phyloP scores from a whole-genome alignment of 1,284 basidiomycete species.

The Ceratobasidium sp. region DNA sequence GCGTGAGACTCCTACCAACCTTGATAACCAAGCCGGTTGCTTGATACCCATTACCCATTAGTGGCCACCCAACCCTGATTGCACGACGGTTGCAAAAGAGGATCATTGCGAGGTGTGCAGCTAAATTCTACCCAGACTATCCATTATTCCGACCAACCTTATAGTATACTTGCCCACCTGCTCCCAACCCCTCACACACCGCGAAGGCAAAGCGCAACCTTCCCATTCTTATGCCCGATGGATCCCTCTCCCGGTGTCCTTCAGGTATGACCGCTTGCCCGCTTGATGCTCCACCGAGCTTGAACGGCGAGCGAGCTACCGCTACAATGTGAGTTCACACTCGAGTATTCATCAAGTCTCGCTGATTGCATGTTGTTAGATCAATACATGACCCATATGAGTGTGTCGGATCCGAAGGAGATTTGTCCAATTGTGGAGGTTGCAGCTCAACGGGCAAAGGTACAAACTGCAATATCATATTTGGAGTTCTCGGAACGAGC shows the following conservation, averaged over 20 bases:
- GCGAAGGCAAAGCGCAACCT: conserved; percentile 21
- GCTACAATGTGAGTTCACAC: conserved; percentile 25
- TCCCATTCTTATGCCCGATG: conserved; percentile 28
- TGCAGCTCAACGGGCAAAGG: conserved; percentile 29
- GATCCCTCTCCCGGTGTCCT: conserved; percentile 18
- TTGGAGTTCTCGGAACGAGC: conserved; percentile 34
- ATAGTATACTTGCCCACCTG: conserved; percentile 13
- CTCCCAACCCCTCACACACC: conserved; percentile 21
- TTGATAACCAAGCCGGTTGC: no score
- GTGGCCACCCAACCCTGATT: no score
- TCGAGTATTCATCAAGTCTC: background rate
- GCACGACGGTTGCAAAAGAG: background rate
- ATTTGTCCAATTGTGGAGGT: no score
- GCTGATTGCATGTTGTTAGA: background rate
- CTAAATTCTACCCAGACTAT: background rate
- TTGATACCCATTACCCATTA: no score
- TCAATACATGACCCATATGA: conserved; percentile 39
- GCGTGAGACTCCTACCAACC: no score
- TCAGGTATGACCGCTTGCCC: conserved; percentile 36
- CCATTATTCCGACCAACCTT: background rate
- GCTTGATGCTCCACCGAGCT: conserved; percentile 12
- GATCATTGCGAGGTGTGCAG: background rate
- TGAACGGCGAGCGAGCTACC: conserved; percentile 25
- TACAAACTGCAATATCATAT: background rate
- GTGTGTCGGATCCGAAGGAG: conserved; percentile 15